Evolutionary conservation across 1,284 basidiomycete genomes (phyloP), one percentile per base, ranked within the genome.

Genomic region (Puccinia polysora): DNA sequence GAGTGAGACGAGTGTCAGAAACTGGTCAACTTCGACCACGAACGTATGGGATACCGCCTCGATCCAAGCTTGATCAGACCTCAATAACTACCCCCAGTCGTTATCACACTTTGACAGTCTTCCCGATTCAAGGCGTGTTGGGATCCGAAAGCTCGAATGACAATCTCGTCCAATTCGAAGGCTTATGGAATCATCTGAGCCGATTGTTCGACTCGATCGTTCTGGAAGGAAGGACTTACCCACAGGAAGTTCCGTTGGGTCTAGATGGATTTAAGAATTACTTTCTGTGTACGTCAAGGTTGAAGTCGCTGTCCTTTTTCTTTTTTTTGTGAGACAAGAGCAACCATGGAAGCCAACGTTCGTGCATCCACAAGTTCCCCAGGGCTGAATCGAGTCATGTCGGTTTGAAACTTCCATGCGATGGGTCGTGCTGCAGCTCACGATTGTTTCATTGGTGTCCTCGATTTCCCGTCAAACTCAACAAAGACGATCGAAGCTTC

Each of bases 371-470:
- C n/a, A n/a, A n/a, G n/a, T n/a, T n/a, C n/a, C n/a, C n/a, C n/a
- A n/a, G n/a, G n/a, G n/a, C n/a, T n/a, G n/a, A n/a, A n/a, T n/a
- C n/a, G n/a, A n/a, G n/a, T n/a, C n/a, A n/a, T n/a, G n/a, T n/a
- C n/a, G n/a, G n/a, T n/a, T n/a, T n/a, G n/a, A n/a, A n/a, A n/a
- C n/a, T n/a, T n/a, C n/a, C n/a, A n/a, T n/a, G n/a, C n/a, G n/a
- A n/a, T n/a, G n/a, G n/a, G n/a, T n/a, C n/a, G n/a, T n/a, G n/a
- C n/a, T n/a, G n/a, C n/a, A 59, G 56, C 56, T 38, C 56, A 59
- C 25, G 56, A 59, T 25, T 25, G 38, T 25, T 59, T 59, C 56
- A 59, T 59, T 40, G 56, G 56, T 34, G 56, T 59, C n/a, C 56
- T 59, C 20, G 56, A 59, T 25, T 34, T 25, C 12, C 28, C 28